These are phyloP conservation scores for Phlebopus sp. DNA, from an alignment of 1,284 basidiomycete species.

Conservation along the genomic window DNA sequence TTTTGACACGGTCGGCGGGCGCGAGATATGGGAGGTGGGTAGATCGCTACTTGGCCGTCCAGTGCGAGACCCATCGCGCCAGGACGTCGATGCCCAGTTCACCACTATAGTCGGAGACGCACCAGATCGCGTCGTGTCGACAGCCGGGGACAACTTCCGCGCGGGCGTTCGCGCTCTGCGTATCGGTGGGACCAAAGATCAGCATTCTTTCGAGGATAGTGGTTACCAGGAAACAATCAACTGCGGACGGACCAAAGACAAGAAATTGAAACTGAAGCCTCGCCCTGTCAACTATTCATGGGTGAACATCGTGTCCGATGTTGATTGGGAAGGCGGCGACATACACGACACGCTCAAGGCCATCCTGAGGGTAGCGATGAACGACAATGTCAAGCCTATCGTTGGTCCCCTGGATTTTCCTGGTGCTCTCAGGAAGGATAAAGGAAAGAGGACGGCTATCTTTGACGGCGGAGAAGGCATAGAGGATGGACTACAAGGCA, in stretches of 20 bases:
- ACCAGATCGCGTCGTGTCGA: conserved; percentile 60
- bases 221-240: conserved; percentile 26
- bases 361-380: conserved; percentile 49
- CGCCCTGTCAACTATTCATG: conserved; percentile 63
- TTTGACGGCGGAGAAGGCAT: conserved; percentile 15
- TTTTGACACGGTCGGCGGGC: conserved; percentile 78
- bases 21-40: conserved; percentile 70
- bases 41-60: conserved; percentile 52
- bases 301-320: conserved; percentile 69
- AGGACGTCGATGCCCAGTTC: conserved; percentile 50
- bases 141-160: conserved; percentile 65
- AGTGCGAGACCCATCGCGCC: conserved; percentile 27
- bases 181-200: conserved; percentile 32
- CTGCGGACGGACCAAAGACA: conserved; percentile 18
- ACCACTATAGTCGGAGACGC: conserved; percentile 73
- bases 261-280: conserved; percentile 30
- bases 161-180: conserved; percentile 65
- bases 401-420: conserved; percentile 30
- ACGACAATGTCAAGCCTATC: conserved; percentile 43
- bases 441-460: conserved; percentile 23
- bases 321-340: conserved; percentile 78
- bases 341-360: conserved; percentile 62
- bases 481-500: conserved; percentile 25
- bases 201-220: conserved; percentile 29
- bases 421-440: conserved; percentile 10